Evolutionary conservation across 305 asterid genomes (phyloP).

Genomic region (Fraxinus ornus): DNA sequence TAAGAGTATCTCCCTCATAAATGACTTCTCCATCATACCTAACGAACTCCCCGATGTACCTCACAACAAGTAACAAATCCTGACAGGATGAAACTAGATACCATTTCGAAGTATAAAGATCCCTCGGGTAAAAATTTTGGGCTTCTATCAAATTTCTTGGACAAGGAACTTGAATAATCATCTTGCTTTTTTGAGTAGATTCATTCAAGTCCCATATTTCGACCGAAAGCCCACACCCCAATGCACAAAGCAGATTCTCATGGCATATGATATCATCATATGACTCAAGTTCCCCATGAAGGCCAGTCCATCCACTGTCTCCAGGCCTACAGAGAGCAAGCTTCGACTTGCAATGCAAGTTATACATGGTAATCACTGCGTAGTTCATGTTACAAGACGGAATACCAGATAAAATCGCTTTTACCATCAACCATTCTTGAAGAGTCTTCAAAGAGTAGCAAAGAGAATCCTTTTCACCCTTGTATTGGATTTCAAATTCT

Average conservation of each 20-base stretch:
- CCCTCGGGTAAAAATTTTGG: neutral
- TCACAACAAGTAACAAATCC: constrained; percentile 9
- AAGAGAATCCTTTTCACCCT: neutral
- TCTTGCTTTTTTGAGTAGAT: neutral
- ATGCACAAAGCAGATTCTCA: neutral
- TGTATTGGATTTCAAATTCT: neutral
- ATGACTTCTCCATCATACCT: constrained; percentile 28
- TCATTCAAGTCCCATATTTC: constrained; percentile 29
- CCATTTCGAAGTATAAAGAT: constrained; percentile 24
- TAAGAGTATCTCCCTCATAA: constrained; percentile 25
- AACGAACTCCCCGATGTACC: constrained; percentile 36
- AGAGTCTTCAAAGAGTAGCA: neutral
- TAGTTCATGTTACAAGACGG: constrained; percentile 9
- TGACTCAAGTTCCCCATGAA: neutral
- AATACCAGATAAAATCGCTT: neutral
- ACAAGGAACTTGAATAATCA: neutral
- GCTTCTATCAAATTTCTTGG: neutral
- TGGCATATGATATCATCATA: constrained; percentile 26
- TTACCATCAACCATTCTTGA: neutral
- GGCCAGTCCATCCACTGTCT: constrained; percentile 19
- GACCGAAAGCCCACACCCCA: constrained; percentile 13
- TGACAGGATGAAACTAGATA: constrained; percentile 14
- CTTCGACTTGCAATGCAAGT: neutral
- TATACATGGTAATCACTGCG: neutral
- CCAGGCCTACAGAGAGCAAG: constrained; percentile 26